A percentile compares a stretch with the other conserved stretches of the same genome.
Conservation (phyloP, 176 grass and related monocot species). For the Zoysia pacifica region DNA sequence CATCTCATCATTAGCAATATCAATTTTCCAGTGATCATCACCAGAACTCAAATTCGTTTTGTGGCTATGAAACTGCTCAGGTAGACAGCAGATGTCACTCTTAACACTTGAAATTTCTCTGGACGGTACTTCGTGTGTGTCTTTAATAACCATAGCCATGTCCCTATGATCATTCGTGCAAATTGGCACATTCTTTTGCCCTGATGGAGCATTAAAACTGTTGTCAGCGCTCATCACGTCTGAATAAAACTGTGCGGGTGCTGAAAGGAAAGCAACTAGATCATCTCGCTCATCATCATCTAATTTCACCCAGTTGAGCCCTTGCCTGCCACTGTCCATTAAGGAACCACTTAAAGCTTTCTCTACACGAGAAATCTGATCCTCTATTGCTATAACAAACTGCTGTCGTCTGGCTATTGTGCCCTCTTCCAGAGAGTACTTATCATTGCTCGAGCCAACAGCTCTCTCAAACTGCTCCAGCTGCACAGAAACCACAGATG, state of each 20-base stretch:
- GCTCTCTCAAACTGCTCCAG: conserved; percentile 90
- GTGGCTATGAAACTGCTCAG: conserved; percentile 47
- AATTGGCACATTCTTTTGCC: conserved; percentile 13
- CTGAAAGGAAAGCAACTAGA: conserved; percentile 81
- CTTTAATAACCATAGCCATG: conserved; percentile 13
- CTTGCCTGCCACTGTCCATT: conserved; percentile 42
- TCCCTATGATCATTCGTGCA: background rate
- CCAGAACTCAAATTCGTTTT: conserved; percentile 33
- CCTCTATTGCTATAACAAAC: conserved; percentile 70
- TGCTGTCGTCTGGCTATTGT: conserved; percentile 61
- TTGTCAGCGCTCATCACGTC: conserved; percentile 40
- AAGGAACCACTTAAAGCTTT: conserved; percentile 52
- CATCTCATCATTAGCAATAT: conserved; percentile 45
- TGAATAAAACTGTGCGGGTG: conserved; percentile 37
- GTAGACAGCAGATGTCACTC: conserved; percentile 28
- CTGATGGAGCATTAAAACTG: conserved; percentile 27
- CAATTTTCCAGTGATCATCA: conserved; percentile 58
- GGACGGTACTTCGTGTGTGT: conserved; percentile 34
- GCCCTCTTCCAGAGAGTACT: conserved; percentile 61
- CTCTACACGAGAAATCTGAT: conserved; percentile 62
- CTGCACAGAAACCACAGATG: conserved; percentile 34
- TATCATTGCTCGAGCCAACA: conserved; percentile 55
- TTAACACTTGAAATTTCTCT: conserved; percentile 52
- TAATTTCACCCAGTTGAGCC: conserved; percentile 74
- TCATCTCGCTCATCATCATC: conserved; percentile 81